Conservation (phyloP, 2,329 filamentous ascomycete genomes). For the Aureobasidium subglaciale region DNA sequence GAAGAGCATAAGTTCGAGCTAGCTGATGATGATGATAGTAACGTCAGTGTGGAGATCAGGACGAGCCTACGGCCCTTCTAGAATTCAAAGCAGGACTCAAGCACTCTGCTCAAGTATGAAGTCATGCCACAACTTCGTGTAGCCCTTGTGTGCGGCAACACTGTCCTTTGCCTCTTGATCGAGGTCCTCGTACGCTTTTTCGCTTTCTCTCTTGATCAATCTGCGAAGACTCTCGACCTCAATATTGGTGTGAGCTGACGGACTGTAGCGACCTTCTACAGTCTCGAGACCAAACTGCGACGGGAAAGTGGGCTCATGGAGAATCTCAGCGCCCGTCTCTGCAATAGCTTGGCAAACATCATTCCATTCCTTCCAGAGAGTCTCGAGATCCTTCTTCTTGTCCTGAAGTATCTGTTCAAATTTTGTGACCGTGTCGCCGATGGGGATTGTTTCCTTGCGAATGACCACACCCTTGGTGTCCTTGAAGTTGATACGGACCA, state of each 20-base stretch:
- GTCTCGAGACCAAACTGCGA: constrained; percentile 10
- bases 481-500: constrained; percentile 15
- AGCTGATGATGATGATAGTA: background rate
- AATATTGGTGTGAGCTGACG: background rate
- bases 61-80: too few species aligned
- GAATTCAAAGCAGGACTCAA: too few species aligned
- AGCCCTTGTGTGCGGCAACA: background rate
- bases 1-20: background rate
- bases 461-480: constrained; percentile 14
- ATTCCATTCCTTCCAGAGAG: constrained; percentile 7
- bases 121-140: too few species aligned
- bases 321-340: constrained; percentile 4
- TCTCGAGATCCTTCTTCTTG: background rate
- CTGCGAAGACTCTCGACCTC: background rate
- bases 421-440: constrained; percentile 15
- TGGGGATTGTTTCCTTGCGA: background rate
- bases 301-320: constrained; percentile 1
- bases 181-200: background rate
- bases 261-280: background rate
- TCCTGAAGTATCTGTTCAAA: constrained; percentile 12
- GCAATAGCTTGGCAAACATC: constrained; percentile 6
- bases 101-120: too few species aligned
- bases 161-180: background rate
- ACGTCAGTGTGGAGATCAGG: background rate
- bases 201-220: background rate